phyloP scores from a whole-genome alignment of 352 stramenopile species.

The Phytophthora rubi region DNA sequence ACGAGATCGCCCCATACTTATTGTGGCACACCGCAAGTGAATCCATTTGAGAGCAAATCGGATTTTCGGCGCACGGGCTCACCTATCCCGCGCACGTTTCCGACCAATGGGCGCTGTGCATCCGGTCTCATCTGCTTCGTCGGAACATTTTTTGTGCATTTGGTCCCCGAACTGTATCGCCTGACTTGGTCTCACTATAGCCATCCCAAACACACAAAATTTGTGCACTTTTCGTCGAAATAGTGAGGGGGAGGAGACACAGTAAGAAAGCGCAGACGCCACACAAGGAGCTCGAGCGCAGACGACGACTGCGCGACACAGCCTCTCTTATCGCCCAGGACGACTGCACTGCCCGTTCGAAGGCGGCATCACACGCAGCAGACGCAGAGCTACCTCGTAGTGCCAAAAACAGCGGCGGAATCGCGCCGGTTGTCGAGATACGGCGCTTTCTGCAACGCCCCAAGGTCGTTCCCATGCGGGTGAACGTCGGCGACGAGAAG shows the following conservation, averaged over 20 bases:
- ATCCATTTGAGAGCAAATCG: slow-evolving; percentile 14
- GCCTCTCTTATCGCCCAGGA: slow-evolving; percentile 6
- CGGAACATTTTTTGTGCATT: slow-evolving; percentile 26
- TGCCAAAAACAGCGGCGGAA: slow-evolving; percentile 23
- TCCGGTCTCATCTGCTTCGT: slow-evolving; percentile 13
- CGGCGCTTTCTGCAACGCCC: slow-evolving; percentile 32
- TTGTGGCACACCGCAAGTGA: background rate
- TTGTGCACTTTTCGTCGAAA: slow-evolving; percentile 21
- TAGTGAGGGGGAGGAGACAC: slow-evolving; percentile 21
- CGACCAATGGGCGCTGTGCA: slow-evolving; percentile 9
- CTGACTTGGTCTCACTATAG: slow-evolving; percentile 21
- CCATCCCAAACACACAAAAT: slow-evolving; percentile 9
- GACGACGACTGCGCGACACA: slow-evolving; percentile 11
- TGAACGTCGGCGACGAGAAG: slow-evolving; percentile 42
- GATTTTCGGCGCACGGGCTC: background rate
- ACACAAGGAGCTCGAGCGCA: slow-evolving; percentile 7
- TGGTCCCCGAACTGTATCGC: slow-evolving; percentile 7
- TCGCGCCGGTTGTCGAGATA: slow-evolving; percentile 29
- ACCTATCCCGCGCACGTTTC: slow-evolving; percentile 23
- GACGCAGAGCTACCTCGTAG: slow-evolving; percentile 22
- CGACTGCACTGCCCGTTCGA: background rate
- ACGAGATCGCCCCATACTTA: background rate
- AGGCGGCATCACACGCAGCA: slow-evolving; percentile 1
- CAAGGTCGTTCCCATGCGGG: slow-evolving; percentile 32
- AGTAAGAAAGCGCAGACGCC: slow-evolving; percentile 18